Evolutionary conservation across 2,329 filamentous ascomycete genomes (phyloP).

Genomic region (Pseudopyrenochaeta lycopersici): DNA sequence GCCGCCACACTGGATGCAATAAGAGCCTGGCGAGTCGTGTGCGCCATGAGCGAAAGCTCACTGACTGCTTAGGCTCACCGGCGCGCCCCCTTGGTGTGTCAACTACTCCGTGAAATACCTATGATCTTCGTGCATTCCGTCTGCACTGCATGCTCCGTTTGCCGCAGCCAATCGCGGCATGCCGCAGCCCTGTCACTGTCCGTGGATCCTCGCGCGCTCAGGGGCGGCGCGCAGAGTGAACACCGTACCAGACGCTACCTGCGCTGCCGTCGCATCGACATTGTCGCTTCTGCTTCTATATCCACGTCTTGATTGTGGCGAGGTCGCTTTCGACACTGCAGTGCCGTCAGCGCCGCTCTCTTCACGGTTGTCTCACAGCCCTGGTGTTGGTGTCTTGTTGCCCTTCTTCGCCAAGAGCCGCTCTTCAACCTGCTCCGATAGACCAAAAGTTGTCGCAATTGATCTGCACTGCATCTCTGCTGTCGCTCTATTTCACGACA

Average conservation of each 20-base stretch:
- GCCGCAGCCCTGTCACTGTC: conserved; percentile 7
- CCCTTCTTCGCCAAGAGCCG: conserved; percentile 7
- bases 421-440: not conserved
- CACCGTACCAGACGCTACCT: not conserved
- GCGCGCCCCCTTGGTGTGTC: not conserved
- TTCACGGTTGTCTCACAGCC: conserved; percentile 1
- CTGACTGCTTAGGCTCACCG: not conserved
- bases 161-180: conserved; percentile 20
- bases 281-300: conserved; percentile 1
- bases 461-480: conserved; percentile 3
- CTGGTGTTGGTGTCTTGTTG: not conserved
- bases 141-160: conserved; percentile 6
- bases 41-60: not conserved
- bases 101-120: not conserved
- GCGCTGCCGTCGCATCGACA: conserved; percentile 6
- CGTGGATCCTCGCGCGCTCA: conserved; percentile 22
- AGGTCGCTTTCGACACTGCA: conserved; percentile 9
- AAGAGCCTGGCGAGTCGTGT: not conserved
- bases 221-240: conserved; percentile 17
- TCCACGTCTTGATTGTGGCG: not conserved
- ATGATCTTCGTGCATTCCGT: conserved; percentile 3
- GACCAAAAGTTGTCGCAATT: conserved; percentile 5
- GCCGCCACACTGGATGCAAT: not conserved
- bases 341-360: conserved; percentile 2
- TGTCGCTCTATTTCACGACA: conserved; percentile 3